Evolutionary conservation across 176 grass and related monocot species (phyloP).

Genomic region (Olyra latifolia): DNA sequence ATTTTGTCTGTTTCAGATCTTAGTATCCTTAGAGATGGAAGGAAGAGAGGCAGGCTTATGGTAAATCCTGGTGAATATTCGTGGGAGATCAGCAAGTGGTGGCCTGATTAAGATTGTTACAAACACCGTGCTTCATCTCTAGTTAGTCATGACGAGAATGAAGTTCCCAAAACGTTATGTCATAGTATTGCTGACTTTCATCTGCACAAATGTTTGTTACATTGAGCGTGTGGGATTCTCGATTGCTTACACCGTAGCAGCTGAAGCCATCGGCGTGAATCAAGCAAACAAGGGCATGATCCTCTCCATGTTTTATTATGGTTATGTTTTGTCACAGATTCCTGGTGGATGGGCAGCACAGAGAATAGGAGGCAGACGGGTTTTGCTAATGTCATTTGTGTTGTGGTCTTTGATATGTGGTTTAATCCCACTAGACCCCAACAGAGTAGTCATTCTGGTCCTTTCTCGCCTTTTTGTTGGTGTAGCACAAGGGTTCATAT

Average conservation of each 20-base stretch:
- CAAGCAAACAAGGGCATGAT: slow-evolving; percentile 76
- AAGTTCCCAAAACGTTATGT: slow-evolving; percentile 71
- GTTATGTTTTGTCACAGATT: slow-evolving; percentile 80
- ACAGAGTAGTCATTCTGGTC: slow-evolving; percentile 44
- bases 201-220: slow-evolving; percentile 88
- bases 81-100: slow-evolving; percentile 38
- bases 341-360: slow-evolving; percentile 85
- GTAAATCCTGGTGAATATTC: slow-evolving; percentile 34
- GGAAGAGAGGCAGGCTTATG: slow-evolving; percentile 38
- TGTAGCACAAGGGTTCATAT: slow-evolving; percentile 83
- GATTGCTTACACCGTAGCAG: slow-evolving; percentile 68
- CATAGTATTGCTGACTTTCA: slow-evolving; percentile 74
- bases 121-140: not conserved
- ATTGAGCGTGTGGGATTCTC: slow-evolving; percentile 80
- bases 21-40: slow-evolving; percentile 18
- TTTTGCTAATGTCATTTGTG: slow-evolving; percentile 67
- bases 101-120: slow-evolving; percentile 29
- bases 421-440: slow-evolving; percentile 70
- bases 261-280: slow-evolving; percentile 54
- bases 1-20: slow-evolving; percentile 9
- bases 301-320: slow-evolving; percentile 73
- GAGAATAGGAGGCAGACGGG: slow-evolving; percentile 62
- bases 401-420: slow-evolving; percentile 84
- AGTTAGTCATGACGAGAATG: slow-evolving; percentile 25
- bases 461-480: slow-evolving; percentile 76